Conservation (phyloP, 139 green algal species). For the Coccomyxa sp. region DNA sequence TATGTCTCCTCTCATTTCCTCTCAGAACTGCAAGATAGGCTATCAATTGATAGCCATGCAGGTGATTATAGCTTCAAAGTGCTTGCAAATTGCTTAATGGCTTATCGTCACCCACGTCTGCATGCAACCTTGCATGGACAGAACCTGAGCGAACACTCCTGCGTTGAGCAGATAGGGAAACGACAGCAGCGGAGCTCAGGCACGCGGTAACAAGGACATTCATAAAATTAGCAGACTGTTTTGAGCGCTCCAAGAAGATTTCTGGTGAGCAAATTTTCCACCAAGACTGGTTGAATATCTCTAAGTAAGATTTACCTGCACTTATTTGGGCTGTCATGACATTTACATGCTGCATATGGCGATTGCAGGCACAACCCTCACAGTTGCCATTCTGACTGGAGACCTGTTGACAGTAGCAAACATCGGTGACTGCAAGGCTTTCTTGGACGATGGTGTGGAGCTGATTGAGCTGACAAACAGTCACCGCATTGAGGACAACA, state of each 20-base stretch:
- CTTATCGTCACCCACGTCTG: no score
- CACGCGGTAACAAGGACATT: constrained; percentile 7
- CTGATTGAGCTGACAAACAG: constrained; percentile 31
- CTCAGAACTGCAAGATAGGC: neutral
- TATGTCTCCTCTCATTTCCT: neutral
- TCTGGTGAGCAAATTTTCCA: constrained; percentile 7
- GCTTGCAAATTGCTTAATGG: neutral
- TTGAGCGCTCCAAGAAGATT: constrained; percentile 2
- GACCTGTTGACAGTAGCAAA: constrained; percentile 79
- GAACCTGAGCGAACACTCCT: neutral
- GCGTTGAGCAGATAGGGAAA: neutral
- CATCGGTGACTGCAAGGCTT: constrained; percentile 78
- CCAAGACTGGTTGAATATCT: neutral
- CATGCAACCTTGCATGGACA: neutral
- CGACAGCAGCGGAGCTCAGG: neutral
- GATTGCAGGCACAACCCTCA: constrained; percentile 13
- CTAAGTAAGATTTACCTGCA: neutral
- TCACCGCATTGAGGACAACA: constrained; percentile 38
- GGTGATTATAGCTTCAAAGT: neutral
- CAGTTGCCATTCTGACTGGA: constrained; percentile 1
- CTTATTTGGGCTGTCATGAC: neutral
- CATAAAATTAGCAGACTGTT: neutral
- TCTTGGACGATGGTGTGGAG: constrained; percentile 65
- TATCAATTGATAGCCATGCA: neutral
- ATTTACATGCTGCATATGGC: neutral